phyloP scores from a whole-genome alignment of 305 asterid genomes.

The Fraxinus angustifolia region DNA sequence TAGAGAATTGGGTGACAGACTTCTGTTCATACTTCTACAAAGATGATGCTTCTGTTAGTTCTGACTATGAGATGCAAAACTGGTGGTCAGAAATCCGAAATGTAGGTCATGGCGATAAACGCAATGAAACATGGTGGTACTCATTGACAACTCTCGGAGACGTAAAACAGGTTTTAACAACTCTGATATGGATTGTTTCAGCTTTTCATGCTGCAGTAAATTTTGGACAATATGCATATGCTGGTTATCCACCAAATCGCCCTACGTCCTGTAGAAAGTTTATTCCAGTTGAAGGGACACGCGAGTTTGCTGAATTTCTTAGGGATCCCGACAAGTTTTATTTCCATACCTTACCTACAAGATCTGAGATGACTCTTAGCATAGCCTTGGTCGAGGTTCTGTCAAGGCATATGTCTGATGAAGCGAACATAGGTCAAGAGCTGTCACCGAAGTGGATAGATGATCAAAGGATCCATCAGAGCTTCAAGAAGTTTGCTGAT shows the following conservation, averaged over 20 bases:
- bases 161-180: constrained; percentile 41
- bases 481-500: constrained; percentile 33
- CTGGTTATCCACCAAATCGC: constrained; percentile 46
- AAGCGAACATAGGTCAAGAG: constrained; percentile 34
- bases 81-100: constrained; percentile 52
- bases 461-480: constrained; percentile 32
- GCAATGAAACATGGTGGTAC: constrained; percentile 42
- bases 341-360: constrained; percentile 41
- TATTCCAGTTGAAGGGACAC: constrained; percentile 47
- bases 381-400: constrained; percentile 41
- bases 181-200: constrained; percentile 42
- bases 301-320: constrained; percentile 47
- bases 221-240: constrained; percentile 41
- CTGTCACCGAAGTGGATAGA: constrained; percentile 32
- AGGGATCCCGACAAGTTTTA: constrained; percentile 40
- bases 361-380: constrained; percentile 36
- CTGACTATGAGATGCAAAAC: constrained; percentile 40
- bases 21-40: constrained; percentile 38
- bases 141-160: constrained; percentile 36
- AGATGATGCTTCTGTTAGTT: constrained; percentile 34
- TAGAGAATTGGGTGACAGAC: constrained; percentile 43
- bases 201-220: constrained; percentile 44
- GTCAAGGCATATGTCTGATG: constrained; percentile 30
- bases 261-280: constrained; percentile 34
- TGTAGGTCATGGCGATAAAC: constrained; percentile 47